Percentiles rank a stretch among this genome's conserved stretches.
Conservation (phyloP, 352 stramenopile species). For the Phytophthora boehmeriae region DNA sequence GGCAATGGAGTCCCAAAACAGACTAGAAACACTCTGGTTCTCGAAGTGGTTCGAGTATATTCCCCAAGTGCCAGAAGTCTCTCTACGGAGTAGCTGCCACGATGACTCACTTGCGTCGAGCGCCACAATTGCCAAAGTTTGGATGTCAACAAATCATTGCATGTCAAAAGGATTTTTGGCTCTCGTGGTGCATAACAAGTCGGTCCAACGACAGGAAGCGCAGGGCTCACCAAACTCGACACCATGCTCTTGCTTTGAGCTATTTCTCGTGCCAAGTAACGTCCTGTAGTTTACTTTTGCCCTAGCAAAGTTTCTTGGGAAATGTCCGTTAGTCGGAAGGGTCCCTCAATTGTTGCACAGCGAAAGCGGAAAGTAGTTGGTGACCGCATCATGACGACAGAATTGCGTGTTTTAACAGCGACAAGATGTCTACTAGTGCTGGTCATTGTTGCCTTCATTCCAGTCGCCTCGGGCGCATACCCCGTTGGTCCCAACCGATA, state of each 20-base stretch:
- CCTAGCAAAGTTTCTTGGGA: too few relatives aligned
- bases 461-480: not conserved
- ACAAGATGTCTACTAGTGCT: too few relatives aligned
- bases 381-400: too few relatives aligned
- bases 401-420: too few relatives aligned
- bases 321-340: too few relatives aligned
- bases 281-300: too few relatives aligned
- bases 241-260: not conserved
- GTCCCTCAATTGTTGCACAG: too few relatives aligned
- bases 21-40: constrained; percentile 11
- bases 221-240: not conserved
- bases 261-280: not conserved
- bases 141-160: not conserved
- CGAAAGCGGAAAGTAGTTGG: too few relatives aligned
- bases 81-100: constrained; percentile 40
- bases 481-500: constrained; percentile 34
- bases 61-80: constrained; percentile 28
- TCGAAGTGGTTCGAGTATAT: constrained; percentile 24
- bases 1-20: constrained; percentile 20
- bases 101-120: constrained; percentile 25
- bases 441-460: too few relatives aligned
- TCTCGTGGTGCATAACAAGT: not conserved
- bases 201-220: not conserved
- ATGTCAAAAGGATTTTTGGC: not conserved
- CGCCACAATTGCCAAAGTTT: constrained; percentile 11